Conservation (phyloP, 2,329 filamentous ascomycete species). For the Zasmidium citrigriseum region DNA sequence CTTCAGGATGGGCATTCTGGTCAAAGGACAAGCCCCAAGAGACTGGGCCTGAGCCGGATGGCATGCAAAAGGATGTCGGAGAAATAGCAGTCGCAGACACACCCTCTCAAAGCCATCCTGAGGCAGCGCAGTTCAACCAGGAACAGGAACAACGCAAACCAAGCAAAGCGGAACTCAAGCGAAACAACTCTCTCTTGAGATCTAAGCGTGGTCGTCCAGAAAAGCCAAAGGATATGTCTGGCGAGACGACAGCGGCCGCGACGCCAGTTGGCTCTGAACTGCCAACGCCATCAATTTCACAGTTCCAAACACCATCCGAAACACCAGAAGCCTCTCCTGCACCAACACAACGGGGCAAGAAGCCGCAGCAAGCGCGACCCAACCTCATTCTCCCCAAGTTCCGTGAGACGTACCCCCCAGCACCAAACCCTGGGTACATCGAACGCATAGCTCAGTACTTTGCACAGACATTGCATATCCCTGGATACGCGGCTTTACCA, state of each 20-base stretch:
- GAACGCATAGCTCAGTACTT: slow-evolving; percentile 41
- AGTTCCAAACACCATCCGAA: slow-evolving; percentile 32
- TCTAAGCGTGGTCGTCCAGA: slow-evolving; percentile 25
- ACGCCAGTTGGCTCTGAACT: slow-evolving; percentile 24
- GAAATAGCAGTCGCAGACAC: slow-evolving; percentile 54
- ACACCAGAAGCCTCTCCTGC: slow-evolving; percentile 25
- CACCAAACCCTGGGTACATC: slow-evolving; percentile 47
- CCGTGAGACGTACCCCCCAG: slow-evolving; percentile 61
- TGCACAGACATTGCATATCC: slow-evolving; percentile 36
- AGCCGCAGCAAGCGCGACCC: slow-evolving; percentile 37
- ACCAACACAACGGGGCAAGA: slow-evolving; percentile 29
- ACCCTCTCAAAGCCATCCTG: slow-evolving; percentile 51
- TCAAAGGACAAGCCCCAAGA: slow-evolving; percentile 58
- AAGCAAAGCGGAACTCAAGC: slow-evolving; percentile 19
- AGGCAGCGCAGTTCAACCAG: slow-evolving; percentile 55
- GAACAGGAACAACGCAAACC: slow-evolving; percentile 26
- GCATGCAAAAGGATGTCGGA: slow-evolving; percentile 56
- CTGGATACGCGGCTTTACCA: slow-evolving; percentile 22
- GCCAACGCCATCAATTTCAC: slow-evolving; percentile 23
- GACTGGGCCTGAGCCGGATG: slow-evolving; percentile 53
- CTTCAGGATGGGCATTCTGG: slow-evolving; percentile 81
- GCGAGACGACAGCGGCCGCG: slow-evolving; percentile 22
- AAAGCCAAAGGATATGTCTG: slow-evolving; percentile 23
- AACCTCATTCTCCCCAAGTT: slow-evolving; percentile 74
- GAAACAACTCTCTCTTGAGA: slow-evolving; percentile 26